Base-by-base conservation (phyloP, 2,329 filamentous ascomycete genomes). In the Xylaria arbuscula region DNA sequence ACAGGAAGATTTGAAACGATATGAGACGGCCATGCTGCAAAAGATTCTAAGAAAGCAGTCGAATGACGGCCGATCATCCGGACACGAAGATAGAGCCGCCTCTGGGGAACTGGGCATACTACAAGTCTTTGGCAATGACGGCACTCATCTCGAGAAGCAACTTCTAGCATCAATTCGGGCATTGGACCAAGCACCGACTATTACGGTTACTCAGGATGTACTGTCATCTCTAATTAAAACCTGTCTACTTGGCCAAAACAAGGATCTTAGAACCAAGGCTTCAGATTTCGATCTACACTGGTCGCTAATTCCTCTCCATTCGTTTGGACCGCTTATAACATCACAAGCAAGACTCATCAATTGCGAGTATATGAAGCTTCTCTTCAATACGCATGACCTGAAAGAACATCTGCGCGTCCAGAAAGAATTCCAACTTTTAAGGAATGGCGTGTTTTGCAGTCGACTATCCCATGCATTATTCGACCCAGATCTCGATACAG, bases 391-490 rank as follows among this genome's bases (percentile, higher is more conserved):
- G 6, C 92, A 97, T 76, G 83, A 88, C 10, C 80, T 99, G 3
- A 87, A 88, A 17, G 82, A 87, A 1, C 94, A 98, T 76, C 81
- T 98, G 0, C 84, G 85, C 4, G 77, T 97, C 1, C 93, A 97
- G 75, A 89, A 88, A 67, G 87, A 91, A 51, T 98, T 96, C 72
- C 92, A 97, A 61, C 85, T 98, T 1, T 84, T 98, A 7, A 92
- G 93, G 1, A 94, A 96, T 74, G 94, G 94, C 6, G 85, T 93
- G 17, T 98, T 98, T 78, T 90, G 91, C 61, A 91, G 91, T 59
- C 89, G 91, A 1, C 85, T 99, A 1, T 91, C 93, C 0, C 90
- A 93, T 62, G 92, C 94, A 0, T 84, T 99, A 0, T 98, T 98
- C 75, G 92, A 94, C 68, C 89, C 93, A 0, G 90, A 97, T 28